Evolutionary conservation across 306 rosid species (phyloP), one percentile per base, ranked within the genome.

Genomic region (Rosa rugosa): DNA sequence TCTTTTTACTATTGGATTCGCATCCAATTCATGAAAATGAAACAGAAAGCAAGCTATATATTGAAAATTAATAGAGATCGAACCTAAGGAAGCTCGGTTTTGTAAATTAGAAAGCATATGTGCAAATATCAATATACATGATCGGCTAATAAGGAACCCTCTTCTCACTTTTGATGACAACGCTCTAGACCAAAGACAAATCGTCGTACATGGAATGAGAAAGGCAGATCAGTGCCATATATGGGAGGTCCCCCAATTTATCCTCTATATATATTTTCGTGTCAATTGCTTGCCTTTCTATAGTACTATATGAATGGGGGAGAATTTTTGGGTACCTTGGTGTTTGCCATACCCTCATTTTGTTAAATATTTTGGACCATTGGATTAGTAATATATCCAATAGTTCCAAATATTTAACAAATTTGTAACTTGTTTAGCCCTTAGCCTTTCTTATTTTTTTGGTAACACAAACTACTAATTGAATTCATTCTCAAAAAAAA

Each of bases 1-100:
- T 49, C 80, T 74, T 77, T 77, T 77, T 44, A 46, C 57, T 6
- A 22, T 49, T 81, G 77, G 72, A 81, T 69, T 79, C 77, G 65
- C 45, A 34, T 65, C 70, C 40, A 7, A 34, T 65, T 65, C 67
- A 25, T 13, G 18, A 25, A 25, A 25, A 25, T 17, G 38, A 60
- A 57, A 22, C 63, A 2, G 63, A 20, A 23, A 60, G 67, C 7
- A 23, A 60, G 38, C 18, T 60, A 31, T 2, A 31, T 31, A 2
- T 25, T 60, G 67, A 12, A 60, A 60, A 60, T 11, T 9, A 18
- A 23, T 60, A 4, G 13, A 50, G 17, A 50, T 50, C 66, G 6
- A 23, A 60, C 66, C 17, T 60, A 4, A 25, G 66, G 36, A 60
- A 60, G 66, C 4, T 60, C 11, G 40, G 16, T 62, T 23, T 62